Percentiles rank a stretch among this genome's conserved stretches.
Conservation (phyloP, 1,284 basidiomycete genomes). For the Bondarzewia mesenterica region DNA sequence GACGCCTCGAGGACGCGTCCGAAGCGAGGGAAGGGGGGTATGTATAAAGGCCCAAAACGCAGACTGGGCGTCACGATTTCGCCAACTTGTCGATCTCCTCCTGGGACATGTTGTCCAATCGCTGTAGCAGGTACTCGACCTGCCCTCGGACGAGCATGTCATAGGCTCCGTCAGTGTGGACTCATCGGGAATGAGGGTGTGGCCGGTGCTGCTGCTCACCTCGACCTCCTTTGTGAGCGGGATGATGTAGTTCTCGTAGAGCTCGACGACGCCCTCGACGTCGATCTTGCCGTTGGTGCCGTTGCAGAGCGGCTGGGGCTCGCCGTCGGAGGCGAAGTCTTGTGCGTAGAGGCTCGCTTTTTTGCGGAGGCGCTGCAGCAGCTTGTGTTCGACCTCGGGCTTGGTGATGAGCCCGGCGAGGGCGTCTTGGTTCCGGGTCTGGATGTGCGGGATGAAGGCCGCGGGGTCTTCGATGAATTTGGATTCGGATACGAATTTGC, state of each 20-base stretch:
- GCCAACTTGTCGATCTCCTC: constrained; percentile 70
- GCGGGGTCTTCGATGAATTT: constrained; percentile 86
- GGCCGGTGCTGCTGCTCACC: no score
- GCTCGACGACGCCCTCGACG: constrained; percentile 83
- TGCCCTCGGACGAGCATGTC: constrained; percentile 22
- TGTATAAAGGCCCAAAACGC: not conserved
- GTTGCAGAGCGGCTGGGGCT: constrained; percentile 25
- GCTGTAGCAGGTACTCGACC: constrained; percentile 87
- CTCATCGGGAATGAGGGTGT: no score
- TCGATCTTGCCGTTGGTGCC: constrained; percentile 66
- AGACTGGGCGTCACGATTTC: not conserved
- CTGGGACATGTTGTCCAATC: constrained; percentile 75
- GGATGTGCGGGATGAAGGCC: constrained; percentile 89
- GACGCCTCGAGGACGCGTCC: no score
- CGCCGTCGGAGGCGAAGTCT: constrained; percentile 75
- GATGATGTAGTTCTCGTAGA: constrained; percentile 95
- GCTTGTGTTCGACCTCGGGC: constrained; percentile 85
- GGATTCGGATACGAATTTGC: constrained; percentile 97
- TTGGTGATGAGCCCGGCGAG: constrained; percentile 90
- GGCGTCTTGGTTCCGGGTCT: constrained; percentile 63
- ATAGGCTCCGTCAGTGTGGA: no score
- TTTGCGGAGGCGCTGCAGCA: constrained; percentile 82
- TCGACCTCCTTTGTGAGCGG: constrained; percentile 98
- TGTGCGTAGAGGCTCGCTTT: constrained; percentile 93
- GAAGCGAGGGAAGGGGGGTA: not conserved